Conservation (phyloP, 1,139 yeast genomes). For the Keqinozyma sinolaborantium region DNA sequence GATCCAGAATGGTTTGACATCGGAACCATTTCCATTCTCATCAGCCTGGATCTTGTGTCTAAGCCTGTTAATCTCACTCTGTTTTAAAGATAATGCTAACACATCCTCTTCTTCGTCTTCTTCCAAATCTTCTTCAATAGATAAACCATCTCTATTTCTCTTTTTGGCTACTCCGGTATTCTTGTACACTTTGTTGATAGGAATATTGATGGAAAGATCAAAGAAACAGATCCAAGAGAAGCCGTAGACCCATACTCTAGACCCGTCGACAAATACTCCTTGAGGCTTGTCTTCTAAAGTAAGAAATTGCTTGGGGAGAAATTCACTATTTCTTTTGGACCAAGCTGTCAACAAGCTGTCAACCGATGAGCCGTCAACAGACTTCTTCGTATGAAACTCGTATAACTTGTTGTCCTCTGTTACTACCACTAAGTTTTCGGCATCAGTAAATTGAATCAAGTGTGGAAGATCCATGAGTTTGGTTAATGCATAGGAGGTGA, state of each 20-base stretch:
- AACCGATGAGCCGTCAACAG: conserved; percentile 2
- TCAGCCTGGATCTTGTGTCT: conserved; percentile 26
- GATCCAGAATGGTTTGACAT: conserved; percentile 60
- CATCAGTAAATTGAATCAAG: conserved; percentile 53
- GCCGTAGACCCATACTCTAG: conserved; percentile 78
- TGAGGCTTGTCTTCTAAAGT: conserved; percentile 65
- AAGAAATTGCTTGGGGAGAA: conserved; percentile 64
- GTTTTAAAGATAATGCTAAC: conserved; percentile 27
- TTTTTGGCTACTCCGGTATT: conserved; percentile 36
- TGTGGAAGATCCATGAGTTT: conserved; percentile 42
- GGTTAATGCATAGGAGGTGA: conserved; percentile 47
- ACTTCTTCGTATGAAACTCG: conserved; percentile 47
- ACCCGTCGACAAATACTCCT: conserved; percentile 56
- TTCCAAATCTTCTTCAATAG: conserved; percentile 34
- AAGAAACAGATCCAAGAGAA: conserved; percentile 79
- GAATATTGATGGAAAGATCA: conserved; percentile 62
- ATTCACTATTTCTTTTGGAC: conserved; percentile 76
- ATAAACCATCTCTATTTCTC: conserved; percentile 63
- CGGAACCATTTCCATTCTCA: conserved; percentile 16
- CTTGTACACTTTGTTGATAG: conserved; percentile 31
- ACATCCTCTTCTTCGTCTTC: conserved; percentile 31
- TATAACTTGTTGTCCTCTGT: conserved; percentile 73
- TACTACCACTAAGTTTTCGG: conserved; percentile 55
- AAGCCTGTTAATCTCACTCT: conserved; percentile 26
- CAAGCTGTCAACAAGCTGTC: conserved; percentile 59